Base-by-base conservation (phyloP, 306 rosid genomes). In the Begonia loranthoides region DNA sequence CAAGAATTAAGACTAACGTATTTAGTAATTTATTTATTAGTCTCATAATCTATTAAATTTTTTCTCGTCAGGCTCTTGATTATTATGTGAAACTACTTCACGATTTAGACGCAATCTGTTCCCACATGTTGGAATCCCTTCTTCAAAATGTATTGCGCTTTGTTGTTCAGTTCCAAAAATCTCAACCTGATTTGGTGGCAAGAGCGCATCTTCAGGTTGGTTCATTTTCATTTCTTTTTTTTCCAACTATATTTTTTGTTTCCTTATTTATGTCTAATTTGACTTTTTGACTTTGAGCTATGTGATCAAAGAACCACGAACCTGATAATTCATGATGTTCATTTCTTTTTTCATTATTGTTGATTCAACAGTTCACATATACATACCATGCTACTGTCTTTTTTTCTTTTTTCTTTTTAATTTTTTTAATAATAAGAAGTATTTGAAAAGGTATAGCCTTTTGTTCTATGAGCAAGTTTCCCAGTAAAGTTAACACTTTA, bases 131-230 rank as follows among this genome's bases (percentile, higher is more conserved):
- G 81, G 92, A 68, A 40, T 74, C 89, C 17, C 78, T 82, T 8
- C 53, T 82, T 63, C 95, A 86, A 65, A 78, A 75, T 72, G 78
- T 74, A 62, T 62, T 90, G 67, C 85, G 68, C 66, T 90, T 86
- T 74, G 92, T 82, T 64, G 79, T 85, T 79, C 77, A 76, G 54
- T 85, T 90, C 62, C 97, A 85, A 73, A 90, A 90, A 66, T 65
- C 78, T 46, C 83, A 72, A 54, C 97, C 97, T 53, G 95, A 86
- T 86, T 73, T 90, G 78, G 87, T 90, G 53, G 79, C 97, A 57
- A 86, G 97, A 69, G 77, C 97, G 57, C 95, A 79, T 77, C 95
- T 90, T 56, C 97, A 90, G 94, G 97, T 85, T 57, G 50, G 65
- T 61, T 13, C 15, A 14, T 34, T 41, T 65, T 59, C 58, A 47